phyloP scores from a whole-genome alignment of 164 flowering plant genomes.

The Hamamelis virginiana region DNA sequence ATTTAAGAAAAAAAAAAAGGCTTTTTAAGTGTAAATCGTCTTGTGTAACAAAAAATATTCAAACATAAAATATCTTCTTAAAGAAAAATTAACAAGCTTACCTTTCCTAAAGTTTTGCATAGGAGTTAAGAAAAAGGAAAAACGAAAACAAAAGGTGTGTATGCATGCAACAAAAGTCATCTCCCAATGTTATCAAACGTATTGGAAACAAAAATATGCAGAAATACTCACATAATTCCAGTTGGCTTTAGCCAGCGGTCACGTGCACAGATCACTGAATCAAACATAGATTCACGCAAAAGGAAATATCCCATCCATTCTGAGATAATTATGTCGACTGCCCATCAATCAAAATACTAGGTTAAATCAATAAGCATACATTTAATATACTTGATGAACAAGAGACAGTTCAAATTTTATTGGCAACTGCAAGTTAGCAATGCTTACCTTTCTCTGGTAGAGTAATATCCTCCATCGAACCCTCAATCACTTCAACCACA shows the following conservation, averaged over 20 bases:
- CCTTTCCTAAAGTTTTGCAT: too few species aligned
- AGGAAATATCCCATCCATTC: conserved; percentile 99
- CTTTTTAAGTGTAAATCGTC: too few species aligned
- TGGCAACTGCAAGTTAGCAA: neutral
- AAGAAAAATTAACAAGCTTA: too few species aligned
- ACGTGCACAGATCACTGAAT: conserved; percentile 95
- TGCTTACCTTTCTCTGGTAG: conserved; percentile 85
- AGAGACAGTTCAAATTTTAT: neutral
- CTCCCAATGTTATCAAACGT: neutral
- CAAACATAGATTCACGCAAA: conserved; percentile 97
- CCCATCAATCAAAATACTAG: conserved; percentile 15
- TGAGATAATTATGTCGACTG: conserved; percentile 95
- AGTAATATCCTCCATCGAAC: conserved; percentile 79
- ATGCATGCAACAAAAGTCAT: neutral
- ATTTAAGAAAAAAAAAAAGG: neutral
- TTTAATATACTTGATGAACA: neutral
- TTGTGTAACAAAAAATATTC: too few species aligned
- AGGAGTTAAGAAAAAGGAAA: neutral
- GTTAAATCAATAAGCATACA: conserved; percentile 1
- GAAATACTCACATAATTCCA: conserved; percentile 75
- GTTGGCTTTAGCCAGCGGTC: conserved; percentile 92
- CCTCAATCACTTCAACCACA: conserved; percentile 90
- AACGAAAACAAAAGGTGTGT: too few species aligned
- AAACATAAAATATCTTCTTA: too few species aligned
- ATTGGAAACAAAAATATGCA: neutral